Evolutionary conservation across 495 filamentous ascomycete species (phyloP).

Genomic region (Annulohypoxylon bovei): DNA sequence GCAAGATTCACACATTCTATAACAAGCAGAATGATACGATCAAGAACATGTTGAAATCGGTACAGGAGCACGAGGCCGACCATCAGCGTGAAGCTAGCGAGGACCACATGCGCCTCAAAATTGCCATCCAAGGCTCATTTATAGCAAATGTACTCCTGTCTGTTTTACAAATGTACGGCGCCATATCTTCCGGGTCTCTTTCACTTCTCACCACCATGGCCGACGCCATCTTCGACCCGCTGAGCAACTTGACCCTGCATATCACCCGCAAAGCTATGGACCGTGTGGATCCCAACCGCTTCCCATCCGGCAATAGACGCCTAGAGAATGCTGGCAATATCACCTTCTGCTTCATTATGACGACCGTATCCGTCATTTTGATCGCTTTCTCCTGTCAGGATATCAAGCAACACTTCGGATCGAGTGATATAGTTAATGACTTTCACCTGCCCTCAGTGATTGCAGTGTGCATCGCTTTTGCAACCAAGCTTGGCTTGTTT

Average conservation of each 20-base stretch:
- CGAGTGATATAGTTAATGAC: constrained; percentile 54
- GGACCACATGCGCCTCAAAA: constrained; percentile 84
- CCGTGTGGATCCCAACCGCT: constrained; percentile 86
- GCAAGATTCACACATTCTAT: constrained; percentile 85
- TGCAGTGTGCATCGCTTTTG: constrained; percentile 85
- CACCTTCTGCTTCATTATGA: constrained; percentile 97
- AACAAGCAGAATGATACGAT: constrained; percentile 93
- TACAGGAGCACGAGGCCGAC: constrained; percentile 86
- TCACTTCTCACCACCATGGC: constrained; percentile 99
- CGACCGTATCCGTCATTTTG: constrained; percentile 85
- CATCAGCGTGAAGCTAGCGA: constrained; percentile 81
- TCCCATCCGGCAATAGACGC: constrained; percentile 92
- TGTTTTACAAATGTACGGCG: constrained; percentile 86
- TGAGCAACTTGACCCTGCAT: constrained; percentile 90
- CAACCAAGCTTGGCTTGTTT: constrained; percentile 85
- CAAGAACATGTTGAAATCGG: constrained; percentile 87
- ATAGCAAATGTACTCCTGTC: constrained; percentile 83
- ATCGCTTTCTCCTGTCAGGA: constrained; percentile 86
- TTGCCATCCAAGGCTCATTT: constrained; percentile 92
- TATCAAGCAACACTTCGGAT: constrained; percentile 59
- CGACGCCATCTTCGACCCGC: constrained; percentile 93
- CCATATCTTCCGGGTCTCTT: constrained; percentile 83
- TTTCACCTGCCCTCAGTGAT: constrained; percentile 90
- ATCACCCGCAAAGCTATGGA: constrained; percentile 88
- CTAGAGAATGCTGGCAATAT: constrained; percentile 98